Conservation (phyloP, 2,329 filamentous ascomycete genomes). For the Emmonsia crescens region DNA sequence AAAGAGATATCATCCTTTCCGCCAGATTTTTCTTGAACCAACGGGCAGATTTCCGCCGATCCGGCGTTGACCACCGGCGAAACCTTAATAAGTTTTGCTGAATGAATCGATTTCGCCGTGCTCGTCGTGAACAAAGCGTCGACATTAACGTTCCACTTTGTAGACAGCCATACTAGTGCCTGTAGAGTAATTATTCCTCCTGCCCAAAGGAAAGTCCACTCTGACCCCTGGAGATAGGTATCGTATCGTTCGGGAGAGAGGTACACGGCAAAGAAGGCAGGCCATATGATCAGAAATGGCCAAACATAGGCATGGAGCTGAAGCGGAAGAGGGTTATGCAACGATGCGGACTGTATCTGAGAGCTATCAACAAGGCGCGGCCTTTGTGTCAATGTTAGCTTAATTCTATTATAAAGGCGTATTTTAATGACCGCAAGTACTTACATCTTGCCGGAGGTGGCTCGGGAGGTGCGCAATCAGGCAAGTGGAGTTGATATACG, state of each 20-base stretch:
- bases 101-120: constrained; percentile 56
- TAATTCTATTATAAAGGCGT: neutral
- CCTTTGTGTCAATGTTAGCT: constrained; percentile 35
- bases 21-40: constrained; percentile 64
- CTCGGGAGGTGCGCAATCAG: constrained; percentile 2
- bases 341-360: constrained; percentile 77
- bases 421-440: neutral
- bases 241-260: constrained; percentile 75
- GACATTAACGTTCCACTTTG: constrained; percentile 92
- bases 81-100: constrained; percentile 82
- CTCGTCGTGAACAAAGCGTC: constrained; percentile 70
- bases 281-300: constrained; percentile 89
- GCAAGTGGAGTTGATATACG: too few species aligned
- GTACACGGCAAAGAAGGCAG: constrained; percentile 80
- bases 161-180: constrained; percentile 85
- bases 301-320: constrained; percentile 81
- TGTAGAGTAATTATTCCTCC: constrained; percentile 81
- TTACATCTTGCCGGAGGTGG: constrained; percentile 9
- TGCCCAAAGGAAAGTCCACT: constrained; percentile 97
- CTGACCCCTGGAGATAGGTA: constrained; percentile 79
- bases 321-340: constrained; percentile 75
- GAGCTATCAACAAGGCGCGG: constrained; percentile 80
- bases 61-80: constrained; percentile 84
- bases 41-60: constrained; percentile 70
- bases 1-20: constrained; percentile 74